These are phyloP conservation scores for Phaseolus coccineus DNA, from an alignment of 331 rosid genomes.

Conservation along the genomic window DNA sequence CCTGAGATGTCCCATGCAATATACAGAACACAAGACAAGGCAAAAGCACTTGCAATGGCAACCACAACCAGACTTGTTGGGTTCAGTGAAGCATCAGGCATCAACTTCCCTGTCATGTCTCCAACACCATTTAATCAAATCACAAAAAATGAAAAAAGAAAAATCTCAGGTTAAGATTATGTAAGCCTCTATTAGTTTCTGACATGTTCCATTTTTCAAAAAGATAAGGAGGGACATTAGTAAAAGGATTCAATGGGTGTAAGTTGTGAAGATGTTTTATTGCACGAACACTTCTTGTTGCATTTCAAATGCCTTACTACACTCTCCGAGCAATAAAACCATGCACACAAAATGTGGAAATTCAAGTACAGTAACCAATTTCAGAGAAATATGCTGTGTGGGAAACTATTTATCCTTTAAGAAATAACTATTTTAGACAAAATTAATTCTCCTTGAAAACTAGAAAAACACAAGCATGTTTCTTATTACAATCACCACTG, in stretches of 20 bases:
- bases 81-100: slow-evolving; percentile 67
- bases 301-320: background rate
- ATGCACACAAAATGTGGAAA: background rate
- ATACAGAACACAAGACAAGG: slow-evolving; percentile 62
- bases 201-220: too few species aligned
- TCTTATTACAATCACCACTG: too few species aligned
- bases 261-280: too few species aligned
- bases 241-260: background rate
- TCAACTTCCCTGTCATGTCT: slow-evolving; percentile 64
- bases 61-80: slow-evolving; percentile 61
- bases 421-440: background rate
- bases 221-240: too few species aligned
- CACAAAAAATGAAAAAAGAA: background rate
- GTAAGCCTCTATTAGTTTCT: background rate
- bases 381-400: too few species aligned
- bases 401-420: background rate
- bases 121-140: slow-evolving; percentile 2
- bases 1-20: slow-evolving; percentile 71
- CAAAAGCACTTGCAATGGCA: slow-evolving; percentile 70
- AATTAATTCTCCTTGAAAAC: too few species aligned
- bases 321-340: background rate
- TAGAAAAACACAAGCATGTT: background rate
- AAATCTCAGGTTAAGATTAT: background rate
- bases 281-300: background rate
- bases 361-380: background rate